Evolutionary conservation across 768 basidiomycete species (phyloP), one percentile per base, ranked within the genome.

Genomic region (Pleurotus djamor): DNA sequence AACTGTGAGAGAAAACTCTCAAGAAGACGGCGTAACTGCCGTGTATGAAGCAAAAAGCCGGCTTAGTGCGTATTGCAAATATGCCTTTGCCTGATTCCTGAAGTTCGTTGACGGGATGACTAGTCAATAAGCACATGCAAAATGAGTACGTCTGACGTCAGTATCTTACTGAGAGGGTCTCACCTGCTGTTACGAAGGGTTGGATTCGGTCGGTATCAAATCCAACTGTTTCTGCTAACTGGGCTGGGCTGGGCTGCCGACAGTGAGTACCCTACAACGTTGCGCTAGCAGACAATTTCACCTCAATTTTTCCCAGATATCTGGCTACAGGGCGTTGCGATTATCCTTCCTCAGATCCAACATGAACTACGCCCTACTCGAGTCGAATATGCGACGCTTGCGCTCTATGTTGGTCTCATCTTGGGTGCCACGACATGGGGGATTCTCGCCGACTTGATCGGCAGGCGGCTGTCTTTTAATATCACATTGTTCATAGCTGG

Each of bases 181-280:
- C 21, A 28, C 21, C 17, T 8, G 33, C 58, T 62, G 50, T 14
- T 13, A 8, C 32, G 49, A 63, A 81, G 80, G 60, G 79, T 82
- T 52, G 80, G 81, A 49, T 82, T 78, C 47, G 81, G 81, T 10
- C 73, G 72, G 45, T 83, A 82, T 68, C 81, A 83, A 57, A 67
- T 71, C 55, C 76, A 82, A 62, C 73, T 83, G 34, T 81, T 83
- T 64, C 17, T 73, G 28, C 68, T 83, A 13, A 71, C 77, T 55
- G 81, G 80, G 55, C 65, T 82, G 4, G 80, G 81, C 58, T 82
- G 81, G 80, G 62, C 77, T 48, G 79, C 77, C 52, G 81, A 81
- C 63, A 80, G 81, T 83, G 21, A 28, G 21, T 28, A 28, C 21
- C 3, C 21, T 3, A 28, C 21, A 28, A 28, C 21, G 21, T 28